Conservation (phyloP, 768 basidiomycete species). For the Tremella fuciformis region DNA sequence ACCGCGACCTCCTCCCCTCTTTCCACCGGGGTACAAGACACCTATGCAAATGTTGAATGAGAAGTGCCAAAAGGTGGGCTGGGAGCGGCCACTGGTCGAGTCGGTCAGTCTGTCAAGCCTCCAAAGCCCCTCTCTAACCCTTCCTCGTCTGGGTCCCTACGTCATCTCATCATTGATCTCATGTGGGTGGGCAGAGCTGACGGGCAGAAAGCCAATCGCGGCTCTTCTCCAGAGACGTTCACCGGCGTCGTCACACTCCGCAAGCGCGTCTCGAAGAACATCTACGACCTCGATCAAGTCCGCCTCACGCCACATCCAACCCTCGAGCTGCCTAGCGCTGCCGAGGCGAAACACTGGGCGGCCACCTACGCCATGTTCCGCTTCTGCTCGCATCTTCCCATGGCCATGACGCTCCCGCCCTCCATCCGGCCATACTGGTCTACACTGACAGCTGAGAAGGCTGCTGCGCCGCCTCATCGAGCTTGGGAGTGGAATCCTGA, state of each 20-base stretch:
- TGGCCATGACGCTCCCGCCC: conserved; percentile 65
- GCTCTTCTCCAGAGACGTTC: conserved; percentile 42
- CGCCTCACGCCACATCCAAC: conserved; percentile 72
- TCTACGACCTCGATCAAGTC: conserved; percentile 65
- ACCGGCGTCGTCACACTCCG: conserved; percentile 69
- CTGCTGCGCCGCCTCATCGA: conserved; percentile 64
- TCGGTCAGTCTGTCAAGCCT: conserved; percentile 57
- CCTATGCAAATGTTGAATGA: conserved; percentile 77
- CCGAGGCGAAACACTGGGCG: conserved; percentile 87
- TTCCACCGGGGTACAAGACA: conserved; percentile 80
- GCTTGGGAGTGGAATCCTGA: conserved; percentile 86
- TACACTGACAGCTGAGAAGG: conserved; percentile 67
- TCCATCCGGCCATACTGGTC: conserved; percentile 87
- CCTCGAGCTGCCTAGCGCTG: conserved; percentile 62
- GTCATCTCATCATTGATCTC: too few relatives aligned
- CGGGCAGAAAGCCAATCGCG: conserved; percentile 26
- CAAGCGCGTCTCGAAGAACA: conserved; percentile 65
- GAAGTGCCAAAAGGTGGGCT: conserved; percentile 85
- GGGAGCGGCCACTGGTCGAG: conserved; percentile 79
- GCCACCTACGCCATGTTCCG: conserved; percentile 83
- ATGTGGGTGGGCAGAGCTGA: neutral
- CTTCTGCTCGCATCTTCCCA: conserved; percentile 47
- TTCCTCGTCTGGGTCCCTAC: neutral
- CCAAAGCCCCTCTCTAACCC: neutral
- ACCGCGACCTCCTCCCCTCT: conserved; percentile 58